Evolutionary conservation across 257 asterid species (phyloP), one percentile per base, ranked within the genome.

Genomic region (Capsicum rhomboideum): DNA sequence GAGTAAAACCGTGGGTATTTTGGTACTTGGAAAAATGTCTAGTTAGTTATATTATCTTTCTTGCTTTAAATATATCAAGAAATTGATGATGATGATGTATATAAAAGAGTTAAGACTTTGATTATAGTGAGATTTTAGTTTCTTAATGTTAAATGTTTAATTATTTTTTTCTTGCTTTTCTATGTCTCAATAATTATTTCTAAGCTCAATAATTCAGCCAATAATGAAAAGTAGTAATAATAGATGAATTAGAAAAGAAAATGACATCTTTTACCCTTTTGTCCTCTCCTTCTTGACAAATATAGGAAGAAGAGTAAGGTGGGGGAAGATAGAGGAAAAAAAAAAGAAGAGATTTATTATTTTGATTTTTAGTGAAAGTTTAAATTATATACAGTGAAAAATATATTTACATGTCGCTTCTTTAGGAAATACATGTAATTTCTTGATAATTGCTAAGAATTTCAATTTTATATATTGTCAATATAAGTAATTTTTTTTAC

Each of bases 1-100:
- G 85, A 88, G 89, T 90, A 84, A 93, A 93, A 94, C 95, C 92
- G 94, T 90, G 91, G 91, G 94, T 93, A 93, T 93, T 94, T 94
- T 92, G 98, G 97, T 85, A 86, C 80, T 67, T 83, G 79, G 64
- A n/a, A 86, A 66, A 66, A 69, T 46, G 52, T 6, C 7, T 80
- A 82, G 80, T 40, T 74, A 74, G 80, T 2, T 72, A 44, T 28
- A n/a, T 18, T 23, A 64, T 64, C 9, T 14, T 64, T 77, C n/a
- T 81, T 86, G 83, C 50, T 66, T 72, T 20, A 77, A 77, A 81
- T 8, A 67, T 64, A 59, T 80, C 85, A 84, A 88, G 86, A 69
- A 63, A 49, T 53, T 81, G 71, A 80, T 69, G 68, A 16, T 46
- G 71, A 86, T 85, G 86, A 21, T 88, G 92, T 89, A 84, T 20